Evolutionary conservation across 805 yeast species (phyloP).

Genomic region (Candida insectalens): DNA sequence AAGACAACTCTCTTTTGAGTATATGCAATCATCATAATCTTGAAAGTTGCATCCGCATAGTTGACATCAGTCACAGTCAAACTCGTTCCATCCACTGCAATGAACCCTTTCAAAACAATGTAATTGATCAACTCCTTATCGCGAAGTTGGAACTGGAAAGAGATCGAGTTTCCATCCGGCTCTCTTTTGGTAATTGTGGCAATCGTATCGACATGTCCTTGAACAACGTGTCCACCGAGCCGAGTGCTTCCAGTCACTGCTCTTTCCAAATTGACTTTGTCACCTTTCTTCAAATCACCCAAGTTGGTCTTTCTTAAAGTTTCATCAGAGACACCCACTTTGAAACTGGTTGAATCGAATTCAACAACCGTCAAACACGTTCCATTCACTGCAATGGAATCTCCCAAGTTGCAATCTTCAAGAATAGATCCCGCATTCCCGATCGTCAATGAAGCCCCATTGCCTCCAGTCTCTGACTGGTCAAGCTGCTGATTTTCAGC

Average conservation of each 20-base stretch:
- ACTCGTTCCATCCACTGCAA: conserved; percentile 88
- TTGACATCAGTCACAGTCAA: conserved; percentile 80
- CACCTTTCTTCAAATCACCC: conserved; percentile 47
- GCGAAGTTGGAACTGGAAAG: conserved; percentile 63
- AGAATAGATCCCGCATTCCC: conserved; percentile 53
- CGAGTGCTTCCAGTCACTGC: conserved; percentile 77
- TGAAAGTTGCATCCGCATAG: conserved; percentile 44
- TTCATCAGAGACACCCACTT: conserved; percentile 90
- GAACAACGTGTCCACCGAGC: conserved; percentile 96
- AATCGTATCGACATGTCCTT: conserved; percentile 92
- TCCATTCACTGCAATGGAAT: conserved; percentile 86
- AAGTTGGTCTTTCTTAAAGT: conserved; percentile 76
- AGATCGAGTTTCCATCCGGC: conserved; percentile 68
- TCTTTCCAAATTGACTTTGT: conserved; percentile 78
- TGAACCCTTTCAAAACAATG: conserved; percentile 92
- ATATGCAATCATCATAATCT: conserved; percentile 86
- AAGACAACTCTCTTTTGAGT: conserved; percentile 77
- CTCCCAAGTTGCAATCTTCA: conserved; percentile 84
- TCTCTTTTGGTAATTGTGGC: conserved; percentile 48
- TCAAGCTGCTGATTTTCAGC: conserved; percentile 38
- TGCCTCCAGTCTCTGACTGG: conserved; percentile 46
- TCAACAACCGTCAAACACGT: conserved; percentile 88
- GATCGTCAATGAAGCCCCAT: conserved; percentile 66
- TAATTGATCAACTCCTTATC: conserved; percentile 55
- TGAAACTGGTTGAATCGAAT: conserved; percentile 51